phyloP scores from a whole-genome alignment of 2,329 filamentous ascomycete species.

The Talaromyces sp. region DNA sequence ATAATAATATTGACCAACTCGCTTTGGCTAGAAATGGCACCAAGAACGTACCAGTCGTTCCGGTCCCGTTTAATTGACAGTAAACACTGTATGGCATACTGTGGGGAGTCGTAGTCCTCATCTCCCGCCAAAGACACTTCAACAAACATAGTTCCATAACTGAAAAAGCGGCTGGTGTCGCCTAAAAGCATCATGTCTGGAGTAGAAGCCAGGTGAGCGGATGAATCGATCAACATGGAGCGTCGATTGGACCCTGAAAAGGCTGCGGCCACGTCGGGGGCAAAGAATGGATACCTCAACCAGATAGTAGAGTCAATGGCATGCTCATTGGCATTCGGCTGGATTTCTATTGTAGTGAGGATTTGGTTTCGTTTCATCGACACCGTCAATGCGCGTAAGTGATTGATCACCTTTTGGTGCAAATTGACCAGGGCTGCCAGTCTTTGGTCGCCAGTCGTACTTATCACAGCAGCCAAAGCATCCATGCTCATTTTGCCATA shows the following conservation, averaged over 20 bases:
- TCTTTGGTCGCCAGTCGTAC: slow-evolving; percentile 41
- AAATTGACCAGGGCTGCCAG: slow-evolving; percentile 45
- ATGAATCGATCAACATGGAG: slow-evolving; percentile 43
- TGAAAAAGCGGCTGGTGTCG: slow-evolving; percentile 71
- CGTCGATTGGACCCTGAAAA: slow-evolving; percentile 56
- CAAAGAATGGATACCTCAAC: slow-evolving; percentile 70
- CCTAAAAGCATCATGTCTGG: slow-evolving; percentile 69
- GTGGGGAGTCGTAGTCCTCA: slow-evolving; percentile 62
- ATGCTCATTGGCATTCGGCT: slow-evolving; percentile 66
- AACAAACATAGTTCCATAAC: slow-evolving; percentile 72
- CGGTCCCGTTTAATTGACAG: slow-evolving; percentile 70
- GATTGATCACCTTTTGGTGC: slow-evolving; percentile 56
- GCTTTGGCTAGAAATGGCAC: slow-evolving; percentile 74
- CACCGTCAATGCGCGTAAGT: slow-evolving; percentile 67
- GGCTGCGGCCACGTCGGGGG: slow-evolving; percentile 66
- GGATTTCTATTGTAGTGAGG: slow-evolving; percentile 59
- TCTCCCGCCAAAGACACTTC: slow-evolving; percentile 68
- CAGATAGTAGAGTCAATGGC: slow-evolving; percentile 77
- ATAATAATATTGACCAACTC: slow-evolving; percentile 71
- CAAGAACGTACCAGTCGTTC: slow-evolving; percentile 64
- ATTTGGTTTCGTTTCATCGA: slow-evolving; percentile 84
- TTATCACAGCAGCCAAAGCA: slow-evolving; percentile 36
- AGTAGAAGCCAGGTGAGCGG: slow-evolving; percentile 47
- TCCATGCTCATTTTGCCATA: slow-evolving; percentile 38
- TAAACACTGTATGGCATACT: slow-evolving; percentile 67